Conservation (phyloP, 2,329 filamentous ascomycete species). For the Colletotrichum orchidophilum region DNA sequence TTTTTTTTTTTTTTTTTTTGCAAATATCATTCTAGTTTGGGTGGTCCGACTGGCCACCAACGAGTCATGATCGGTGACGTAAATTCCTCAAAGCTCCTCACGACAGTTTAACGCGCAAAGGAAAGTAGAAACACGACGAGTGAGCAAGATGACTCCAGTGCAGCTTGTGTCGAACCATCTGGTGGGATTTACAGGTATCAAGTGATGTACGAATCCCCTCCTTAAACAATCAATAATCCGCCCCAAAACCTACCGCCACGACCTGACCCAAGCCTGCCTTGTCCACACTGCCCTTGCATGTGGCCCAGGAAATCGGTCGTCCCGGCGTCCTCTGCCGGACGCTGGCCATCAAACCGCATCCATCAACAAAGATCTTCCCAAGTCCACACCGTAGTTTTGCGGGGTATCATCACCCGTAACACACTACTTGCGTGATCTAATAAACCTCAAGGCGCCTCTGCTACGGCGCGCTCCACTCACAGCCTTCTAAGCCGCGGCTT, state of each 20-base stretch:
- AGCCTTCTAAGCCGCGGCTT: constrained; percentile 14
- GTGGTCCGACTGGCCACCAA: constrained; percentile 6
- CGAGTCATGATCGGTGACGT: constrained; percentile 32
- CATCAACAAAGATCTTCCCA: neutral
- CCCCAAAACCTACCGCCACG: neutral
- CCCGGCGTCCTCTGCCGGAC: neutral
- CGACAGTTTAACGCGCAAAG: too few species aligned
- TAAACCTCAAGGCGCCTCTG: neutral
- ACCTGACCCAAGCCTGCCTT: neutral
- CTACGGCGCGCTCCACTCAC: neutral
- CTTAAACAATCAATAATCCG: neutral
- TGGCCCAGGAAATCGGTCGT: neutral
- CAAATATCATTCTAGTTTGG: neutral
- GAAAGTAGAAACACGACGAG: neutral
- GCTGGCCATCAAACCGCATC: neutral
- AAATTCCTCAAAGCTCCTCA: too few species aligned
- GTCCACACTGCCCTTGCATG: neutral
- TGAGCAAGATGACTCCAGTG: neutral
- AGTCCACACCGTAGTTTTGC: neutral
- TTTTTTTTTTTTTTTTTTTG: too few species aligned
- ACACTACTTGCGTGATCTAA: neutral
- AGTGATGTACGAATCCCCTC: neutral
- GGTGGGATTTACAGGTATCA: neutral
- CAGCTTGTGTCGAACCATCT: neutral
- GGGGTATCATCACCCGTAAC: neutral